Evolutionary conservation across 108 stramenopile genomes (phyloP), one percentile per base, ranked within the genome.

Genomic region (Chaetoceros tenuissimus): DNA sequence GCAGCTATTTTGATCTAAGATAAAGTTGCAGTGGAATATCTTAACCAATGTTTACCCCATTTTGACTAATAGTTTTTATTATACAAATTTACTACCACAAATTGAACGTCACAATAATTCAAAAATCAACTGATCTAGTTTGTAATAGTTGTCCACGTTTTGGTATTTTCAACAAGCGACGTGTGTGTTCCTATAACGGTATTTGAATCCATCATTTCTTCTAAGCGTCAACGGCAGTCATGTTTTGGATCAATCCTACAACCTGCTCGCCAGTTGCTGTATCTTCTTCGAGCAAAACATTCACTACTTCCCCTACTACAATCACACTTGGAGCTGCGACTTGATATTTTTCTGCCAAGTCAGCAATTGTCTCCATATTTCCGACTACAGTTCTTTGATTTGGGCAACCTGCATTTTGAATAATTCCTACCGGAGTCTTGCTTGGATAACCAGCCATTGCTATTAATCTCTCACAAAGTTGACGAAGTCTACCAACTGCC

Each of bases 251-350:
- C 34, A 63, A 40, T 24, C 55, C 66, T 3, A 46, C 20, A 5
- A 67, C 49, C 16, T n/a, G 53, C 21, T 52, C 20, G 31, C 56
- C 62, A 31, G 47, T 59, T 29, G 63, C 53, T 31, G 72, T 68
- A 22, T 72, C 78, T 27, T 80, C 64, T 18, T 72, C 75, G 48
- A 83, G 56, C 45, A 92, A 53, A 0, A 84, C 91, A 55, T 78
- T 78, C 2, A 87, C 88, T n/a, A 88, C 88, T 20, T 84, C 72
- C 0, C 92, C 92, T 3, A 94, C 86, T 31, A 94, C 82, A 74
- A 94, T 88, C 0, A 87, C 88, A 54, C 82, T 80, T 8, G 92
- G 92, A 50, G 92, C 79, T 28, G 70, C 73, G 7, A 94, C 68
- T 16, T 87, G 62, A 59, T 84, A 55, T 56, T 70, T 51, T 47